phyloP scores from a whole-genome alignment of 1,139 yeast species.

The Protomyces inouyei region DNA sequence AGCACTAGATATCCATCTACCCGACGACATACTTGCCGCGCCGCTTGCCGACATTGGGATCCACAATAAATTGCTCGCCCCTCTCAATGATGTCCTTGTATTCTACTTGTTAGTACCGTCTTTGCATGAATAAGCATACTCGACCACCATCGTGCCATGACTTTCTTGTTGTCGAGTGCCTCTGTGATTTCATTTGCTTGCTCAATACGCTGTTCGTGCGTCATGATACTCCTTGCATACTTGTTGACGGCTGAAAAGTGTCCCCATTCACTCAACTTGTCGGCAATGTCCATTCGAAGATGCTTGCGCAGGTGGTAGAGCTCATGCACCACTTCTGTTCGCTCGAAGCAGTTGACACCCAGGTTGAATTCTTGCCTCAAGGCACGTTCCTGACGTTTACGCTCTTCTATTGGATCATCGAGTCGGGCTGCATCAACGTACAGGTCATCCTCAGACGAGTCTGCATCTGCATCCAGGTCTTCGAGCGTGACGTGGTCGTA shows the following conservation, averaged over 20 bases:
- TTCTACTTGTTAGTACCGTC: neutral
- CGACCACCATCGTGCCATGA: constrained; percentile 29
- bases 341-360: constrained; percentile 20
- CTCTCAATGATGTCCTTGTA: constrained; percentile 58
- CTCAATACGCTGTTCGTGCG: constrained; percentile 9
- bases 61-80: constrained; percentile 74
- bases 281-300: constrained; percentile 11
- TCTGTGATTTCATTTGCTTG: constrained; percentile 15
- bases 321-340: constrained; percentile 12
- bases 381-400: constrained; percentile 6
- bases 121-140: constrained; percentile 29
- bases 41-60: constrained; percentile 10
- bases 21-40: neutral
- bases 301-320: constrained; percentile 21
- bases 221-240: constrained; percentile 1
- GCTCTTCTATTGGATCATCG: constrained; percentile 9
- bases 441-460: constrained; percentile 19
- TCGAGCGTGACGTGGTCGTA: constrained; percentile 24
- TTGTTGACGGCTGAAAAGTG: constrained; percentile 12
- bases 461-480: constrained; percentile 12
- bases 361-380: constrained; percentile 18
- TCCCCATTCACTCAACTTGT: constrained; percentile 2
- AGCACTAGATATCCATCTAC: neutral
- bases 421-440: constrained; percentile 11
- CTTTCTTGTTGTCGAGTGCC: neutral